A percentile compares a stretch with the other conserved stretches of the same genome.
phyloP scores from a whole-genome alignment of 495 filamentous ascomycete genomes.

The Aspergillus ostianus region DNA sequence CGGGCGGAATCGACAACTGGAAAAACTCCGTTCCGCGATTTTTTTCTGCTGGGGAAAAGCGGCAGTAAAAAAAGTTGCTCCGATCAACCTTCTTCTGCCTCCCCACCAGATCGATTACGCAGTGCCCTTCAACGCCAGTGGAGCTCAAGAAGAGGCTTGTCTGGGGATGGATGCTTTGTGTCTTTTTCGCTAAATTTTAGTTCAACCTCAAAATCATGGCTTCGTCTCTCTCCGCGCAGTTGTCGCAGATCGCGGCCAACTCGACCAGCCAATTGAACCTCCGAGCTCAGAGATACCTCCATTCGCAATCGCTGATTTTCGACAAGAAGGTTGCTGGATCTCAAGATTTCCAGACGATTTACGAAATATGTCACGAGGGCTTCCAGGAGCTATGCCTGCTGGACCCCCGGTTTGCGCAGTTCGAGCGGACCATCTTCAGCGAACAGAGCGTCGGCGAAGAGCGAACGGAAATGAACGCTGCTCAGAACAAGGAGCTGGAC shows the following conservation, averaged over 20 bases:
- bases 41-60: conserved; percentile 21
- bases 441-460: conserved; percentile 88
- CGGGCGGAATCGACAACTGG: conserved; percentile 14
- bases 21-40: conserved; percentile 27
- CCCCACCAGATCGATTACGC: not conserved
- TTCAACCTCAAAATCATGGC: conserved; percentile 56
- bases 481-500: conserved; percentile 80
- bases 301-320: conserved; percentile 91
- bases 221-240: conserved; percentile 73
- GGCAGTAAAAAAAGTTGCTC: conserved; percentile 34
- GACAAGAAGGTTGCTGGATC: conserved; percentile 74
- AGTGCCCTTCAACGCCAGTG: not conserved
- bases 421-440: conserved; percentile 75
- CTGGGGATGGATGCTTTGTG: conserved; percentile 25
- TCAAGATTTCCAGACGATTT: conserved; percentile 87
- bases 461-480: conserved; percentile 73
- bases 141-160: conserved; percentile 5
- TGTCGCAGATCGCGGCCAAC: conserved; percentile 75
- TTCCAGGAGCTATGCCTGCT: conserved; percentile 86
- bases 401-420: conserved; percentile 70
- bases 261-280: conserved; percentile 80
- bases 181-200: conserved; percentile 17
- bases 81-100: conserved; percentile 7
- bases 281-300: conserved; percentile 81
- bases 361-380: conserved; percentile 79